phyloP scores from a whole-genome alignment of 1,284 basidiomycete genomes.

The Ganoderma sp. region DNA sequence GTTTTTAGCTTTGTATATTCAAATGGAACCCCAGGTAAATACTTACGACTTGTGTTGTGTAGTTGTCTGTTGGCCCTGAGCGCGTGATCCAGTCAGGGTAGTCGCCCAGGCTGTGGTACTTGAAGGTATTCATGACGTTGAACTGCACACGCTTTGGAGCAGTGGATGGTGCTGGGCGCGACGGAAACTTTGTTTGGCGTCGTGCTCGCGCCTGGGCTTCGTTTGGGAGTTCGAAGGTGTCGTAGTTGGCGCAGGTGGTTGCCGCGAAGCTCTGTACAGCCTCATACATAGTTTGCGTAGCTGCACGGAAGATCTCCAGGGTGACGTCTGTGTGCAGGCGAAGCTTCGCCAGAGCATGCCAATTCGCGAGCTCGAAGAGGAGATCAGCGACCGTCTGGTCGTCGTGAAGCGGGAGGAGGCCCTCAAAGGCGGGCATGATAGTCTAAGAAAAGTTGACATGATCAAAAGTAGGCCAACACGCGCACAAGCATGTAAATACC shows the following conservation, averaged over 20 bases:
- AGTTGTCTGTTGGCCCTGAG: slow-evolving; percentile 45
- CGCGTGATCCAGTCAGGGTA: slow-evolving; percentile 38
- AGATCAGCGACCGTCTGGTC: slow-evolving; percentile 35
- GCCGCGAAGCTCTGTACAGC: slow-evolving; percentile 31
- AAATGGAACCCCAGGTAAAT: no score
- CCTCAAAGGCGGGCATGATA: slow-evolving; percentile 39
- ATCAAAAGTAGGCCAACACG: no score
- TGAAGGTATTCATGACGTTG: slow-evolving; percentile 36
- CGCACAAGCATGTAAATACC: not conserved
- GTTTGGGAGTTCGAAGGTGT: slow-evolving; percentile 36
- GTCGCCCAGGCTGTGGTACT: slow-evolving; percentile 41
- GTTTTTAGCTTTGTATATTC: no score
- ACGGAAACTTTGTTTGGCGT: no score
- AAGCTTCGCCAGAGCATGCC: slow-evolving; percentile 43
- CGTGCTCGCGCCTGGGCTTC: slow-evolving; percentile 31
- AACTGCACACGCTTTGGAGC: slow-evolving; percentile 23
- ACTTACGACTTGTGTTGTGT: slow-evolving; percentile 17
- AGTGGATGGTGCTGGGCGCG: not conserved
- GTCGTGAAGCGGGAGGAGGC: slow-evolving; percentile 33
- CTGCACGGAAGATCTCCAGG: slow-evolving; percentile 26
- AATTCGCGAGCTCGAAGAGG: slow-evolving; percentile 18
- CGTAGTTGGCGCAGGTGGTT: slow-evolving; percentile 25
- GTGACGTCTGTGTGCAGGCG: slow-evolving; percentile 39
- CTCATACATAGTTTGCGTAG: slow-evolving; percentile 31
- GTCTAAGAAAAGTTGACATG: not conserved